A percentile compares a stretch with the other conserved stretches of the same genome.
phyloP scores from a whole-genome alignment of 805 yeast genomes.

The Candida mattraensis region DNA sequence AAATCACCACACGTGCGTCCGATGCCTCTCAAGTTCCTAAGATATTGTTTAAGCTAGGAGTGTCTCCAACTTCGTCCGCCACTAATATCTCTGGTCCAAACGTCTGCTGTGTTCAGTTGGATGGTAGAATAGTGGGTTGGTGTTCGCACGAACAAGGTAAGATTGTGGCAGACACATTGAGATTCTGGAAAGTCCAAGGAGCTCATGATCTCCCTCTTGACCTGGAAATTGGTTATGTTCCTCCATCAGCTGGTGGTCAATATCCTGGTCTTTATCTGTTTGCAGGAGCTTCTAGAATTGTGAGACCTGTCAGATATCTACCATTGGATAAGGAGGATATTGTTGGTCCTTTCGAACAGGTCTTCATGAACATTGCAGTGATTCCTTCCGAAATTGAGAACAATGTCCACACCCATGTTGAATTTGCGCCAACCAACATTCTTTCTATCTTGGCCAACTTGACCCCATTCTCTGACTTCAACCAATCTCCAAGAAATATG shows the following conservation, averaged over 20 bases:
- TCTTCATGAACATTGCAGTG: slow-evolving; percentile 93
- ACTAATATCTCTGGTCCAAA: slow-evolving; percentile 77
- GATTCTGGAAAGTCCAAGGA: slow-evolving; percentile 92
- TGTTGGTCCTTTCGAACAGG: slow-evolving; percentile 98
- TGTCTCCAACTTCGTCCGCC: slow-evolving; percentile 72
- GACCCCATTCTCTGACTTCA: slow-evolving; percentile 97
- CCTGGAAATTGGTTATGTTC: slow-evolving; percentile 92
- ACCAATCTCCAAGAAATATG: slow-evolving; percentile 99
- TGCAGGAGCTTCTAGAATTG: slow-evolving; percentile 92
- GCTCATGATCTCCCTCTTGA: slow-evolving; percentile 75
- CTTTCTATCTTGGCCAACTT: slow-evolving; percentile 92
- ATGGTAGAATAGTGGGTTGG: slow-evolving; percentile 93
- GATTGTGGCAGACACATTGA: slow-evolving; percentile 82
- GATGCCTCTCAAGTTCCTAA: slow-evolving; percentile 74
- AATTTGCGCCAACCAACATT: slow-evolving; percentile 91
- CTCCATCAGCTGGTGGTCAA: slow-evolving; percentile 94
- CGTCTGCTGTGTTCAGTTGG: slow-evolving; percentile 87
- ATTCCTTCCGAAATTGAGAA: slow-evolving; percentile 86
- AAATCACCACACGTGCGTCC: slow-evolving; percentile 71
- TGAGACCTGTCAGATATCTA: slow-evolving; percentile 90
- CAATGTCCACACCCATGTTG: slow-evolving; percentile 87
- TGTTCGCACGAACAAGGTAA: slow-evolving; percentile 86
- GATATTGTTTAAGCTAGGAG: slow-evolving; percentile 71
- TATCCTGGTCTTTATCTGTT: slow-evolving; percentile 93
- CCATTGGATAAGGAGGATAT: slow-evolving; percentile 82